A percentile compares a stretch with the other conserved stretches of the same genome.
phyloP scores from a whole-genome alignment of 208 protist species.

The Wallacemonas sp. region DNA sequence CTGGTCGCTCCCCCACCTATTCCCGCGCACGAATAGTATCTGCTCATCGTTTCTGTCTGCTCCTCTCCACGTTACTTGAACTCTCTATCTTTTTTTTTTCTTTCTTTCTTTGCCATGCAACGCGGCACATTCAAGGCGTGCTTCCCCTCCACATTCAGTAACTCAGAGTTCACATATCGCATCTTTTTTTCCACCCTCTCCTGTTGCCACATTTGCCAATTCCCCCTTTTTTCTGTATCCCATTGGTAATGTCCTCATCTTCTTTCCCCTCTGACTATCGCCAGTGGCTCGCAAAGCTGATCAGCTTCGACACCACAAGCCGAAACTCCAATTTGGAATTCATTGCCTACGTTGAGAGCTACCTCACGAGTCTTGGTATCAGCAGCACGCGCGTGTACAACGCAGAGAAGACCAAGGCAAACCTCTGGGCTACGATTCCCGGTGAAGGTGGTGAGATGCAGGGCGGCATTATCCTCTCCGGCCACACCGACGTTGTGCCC shows the following conservation, averaged over 20 bases:
- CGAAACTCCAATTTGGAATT: conserved; percentile 56
- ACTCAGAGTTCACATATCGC: too few species aligned
- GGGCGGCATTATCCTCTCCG: conserved; percentile 54
- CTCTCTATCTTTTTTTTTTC: conserved; percentile 11
- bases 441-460: conserved; percentile 32
- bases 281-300: conserved; percentile 50
- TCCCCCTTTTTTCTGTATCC: conserved; percentile 16
- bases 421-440: conserved; percentile 59
- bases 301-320: conserved; percentile 62
- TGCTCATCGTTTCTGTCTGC: conserved; percentile 3
- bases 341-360: conserved; percentile 36
- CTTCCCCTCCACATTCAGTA: too few species aligned
- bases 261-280: conserved; percentile 16
- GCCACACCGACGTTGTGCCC: conserved; percentile 72
- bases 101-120: conserved; percentile 4
- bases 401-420: conserved; percentile 39
- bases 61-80: not conserved
- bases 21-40: too few species aligned
- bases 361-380: conserved; percentile 31
- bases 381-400: conserved; percentile 36
- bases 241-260: not conserved
- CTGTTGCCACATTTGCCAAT: not conserved
- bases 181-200: conserved; percentile 1
- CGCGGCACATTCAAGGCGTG: too few species aligned
- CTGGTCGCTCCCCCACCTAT: too few species aligned